Evolutionary conservation across 306 rosid genomes (phyloP).

Genomic region (Dalbergia cultrata): DNA sequence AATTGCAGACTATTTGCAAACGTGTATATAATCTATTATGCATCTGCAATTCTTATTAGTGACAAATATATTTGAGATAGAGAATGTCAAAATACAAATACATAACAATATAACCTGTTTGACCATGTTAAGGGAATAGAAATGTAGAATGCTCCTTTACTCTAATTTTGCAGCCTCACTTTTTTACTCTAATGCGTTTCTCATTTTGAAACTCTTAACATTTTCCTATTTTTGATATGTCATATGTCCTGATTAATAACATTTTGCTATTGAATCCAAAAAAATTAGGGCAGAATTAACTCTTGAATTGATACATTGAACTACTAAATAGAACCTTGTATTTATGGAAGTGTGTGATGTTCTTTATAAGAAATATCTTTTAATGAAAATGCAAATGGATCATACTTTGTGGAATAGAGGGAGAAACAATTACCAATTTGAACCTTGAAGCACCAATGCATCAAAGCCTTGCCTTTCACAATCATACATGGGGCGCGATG

Average conservation of each 20-base stretch:
- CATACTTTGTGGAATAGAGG: neutral
- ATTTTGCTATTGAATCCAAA: neutral
- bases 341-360: neutral
- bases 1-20: neutral
- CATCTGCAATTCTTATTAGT: no score
- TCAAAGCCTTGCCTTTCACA: no score
- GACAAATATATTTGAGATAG: neutral
- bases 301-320: neutral
- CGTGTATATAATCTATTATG: no score
- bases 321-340: neutral
- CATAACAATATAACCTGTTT: neutral
- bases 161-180: no score
- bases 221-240: no score
- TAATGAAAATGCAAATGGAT: neutral
- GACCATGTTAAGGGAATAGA: neutral
- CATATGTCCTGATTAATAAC: neutral
- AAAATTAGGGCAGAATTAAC: neutral
- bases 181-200: neutral
- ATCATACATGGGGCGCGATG: no score
- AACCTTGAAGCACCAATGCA: slow-evolving; percentile 82
- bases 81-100: neutral
- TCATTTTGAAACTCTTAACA: neutral
- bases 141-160: neutral
- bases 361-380: neutral
- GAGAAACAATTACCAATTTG: slow-evolving; percentile 55